phyloP scores from a whole-genome alignment of 768 basidiomycete genomes.

The Cyathus striatus region DNA sequence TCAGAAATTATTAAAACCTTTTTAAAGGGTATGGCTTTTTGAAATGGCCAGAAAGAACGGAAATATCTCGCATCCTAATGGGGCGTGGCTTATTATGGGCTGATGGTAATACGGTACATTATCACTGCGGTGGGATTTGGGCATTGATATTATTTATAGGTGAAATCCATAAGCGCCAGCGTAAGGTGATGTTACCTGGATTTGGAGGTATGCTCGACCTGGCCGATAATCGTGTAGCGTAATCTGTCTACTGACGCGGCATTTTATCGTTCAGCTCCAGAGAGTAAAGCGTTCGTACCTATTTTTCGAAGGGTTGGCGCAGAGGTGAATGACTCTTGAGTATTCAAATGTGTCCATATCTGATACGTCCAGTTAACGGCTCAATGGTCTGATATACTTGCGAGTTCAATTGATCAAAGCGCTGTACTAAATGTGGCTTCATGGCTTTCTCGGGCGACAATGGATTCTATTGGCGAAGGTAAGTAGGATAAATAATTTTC shows the following conservation, averaged over 20 bases:
- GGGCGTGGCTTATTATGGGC: slow-evolving; percentile 52
- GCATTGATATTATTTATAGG: slow-evolving; percentile 12
- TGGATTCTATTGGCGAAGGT: slow-evolving; percentile 51
- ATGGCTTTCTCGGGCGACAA: slow-evolving; percentile 44
- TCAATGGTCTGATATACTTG: slow-evolving; percentile 49
- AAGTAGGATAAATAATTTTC: neutral
- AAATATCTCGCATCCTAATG: slow-evolving; percentile 43
- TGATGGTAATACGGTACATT: slow-evolving; percentile 39
- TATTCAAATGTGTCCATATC: slow-evolving; percentile 11
- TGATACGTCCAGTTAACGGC: slow-evolving; percentile 32
- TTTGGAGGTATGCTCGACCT: slow-evolving; percentile 36
- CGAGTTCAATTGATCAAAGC: slow-evolving; percentile 31
- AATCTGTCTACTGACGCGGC: neutral
- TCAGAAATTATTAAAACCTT: neutral
- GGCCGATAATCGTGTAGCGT: no score
- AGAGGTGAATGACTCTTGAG: slow-evolving; percentile 27
- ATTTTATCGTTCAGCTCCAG: slow-evolving; percentile 22
- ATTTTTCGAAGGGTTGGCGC: slow-evolving; percentile 40
- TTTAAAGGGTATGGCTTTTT: slow-evolving; percentile 44
- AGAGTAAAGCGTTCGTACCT: slow-evolving; percentile 44
- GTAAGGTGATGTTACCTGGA: slow-evolving; percentile 50
- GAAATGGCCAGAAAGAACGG: slow-evolving; percentile 45
- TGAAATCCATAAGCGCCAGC: slow-evolving; percentile 48
- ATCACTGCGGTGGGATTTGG: no score
- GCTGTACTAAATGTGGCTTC: slow-evolving; percentile 42